These are phyloP conservation scores for Stephania japonica DNA, from an alignment of 164 flowering plant species.

Conservation along the genomic window DNA sequence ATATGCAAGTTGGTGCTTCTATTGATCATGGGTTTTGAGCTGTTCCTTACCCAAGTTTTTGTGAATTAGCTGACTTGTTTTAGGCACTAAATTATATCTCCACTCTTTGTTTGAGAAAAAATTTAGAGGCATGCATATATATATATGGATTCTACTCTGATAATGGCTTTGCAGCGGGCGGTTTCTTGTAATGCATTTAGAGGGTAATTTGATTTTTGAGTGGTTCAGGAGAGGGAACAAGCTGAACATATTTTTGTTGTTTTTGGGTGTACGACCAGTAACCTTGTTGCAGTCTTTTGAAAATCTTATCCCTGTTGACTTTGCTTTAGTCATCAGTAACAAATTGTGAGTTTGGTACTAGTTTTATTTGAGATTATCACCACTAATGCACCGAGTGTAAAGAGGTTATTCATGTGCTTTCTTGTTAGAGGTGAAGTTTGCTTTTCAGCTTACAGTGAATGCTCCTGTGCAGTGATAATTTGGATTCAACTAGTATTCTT, in stretches of 20 bases:
- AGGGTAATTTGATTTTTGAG: too few species aligned
- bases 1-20: too few species aligned
- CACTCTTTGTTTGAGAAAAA: too few species aligned
- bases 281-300: too few species aligned
- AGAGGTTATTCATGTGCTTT: neutral
- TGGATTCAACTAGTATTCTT: slow-evolving; percentile 61
- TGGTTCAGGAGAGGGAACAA: too few species aligned
- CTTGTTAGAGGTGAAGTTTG: neutral
- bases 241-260: too few species aligned
- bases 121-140: neutral
- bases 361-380: neutral
- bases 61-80: too few species aligned
- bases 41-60: too few species aligned
- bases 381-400: neutral
- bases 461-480: slow-evolving; percentile 52
- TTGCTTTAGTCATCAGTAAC: neutral
- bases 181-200: too few species aligned
- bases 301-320: neutral
- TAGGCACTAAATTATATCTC: too few species aligned
- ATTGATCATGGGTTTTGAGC: too few species aligned
- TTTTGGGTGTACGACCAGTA: too few species aligned
- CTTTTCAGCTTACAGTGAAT: slow-evolving; percentile 13
- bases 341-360: neutral
- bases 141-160: neutral
- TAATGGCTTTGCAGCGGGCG: neutral